Evolutionary conservation across 2,329 filamentous ascomycete species (phyloP).

Genomic region (Neofusicoccum parvum): DNA sequence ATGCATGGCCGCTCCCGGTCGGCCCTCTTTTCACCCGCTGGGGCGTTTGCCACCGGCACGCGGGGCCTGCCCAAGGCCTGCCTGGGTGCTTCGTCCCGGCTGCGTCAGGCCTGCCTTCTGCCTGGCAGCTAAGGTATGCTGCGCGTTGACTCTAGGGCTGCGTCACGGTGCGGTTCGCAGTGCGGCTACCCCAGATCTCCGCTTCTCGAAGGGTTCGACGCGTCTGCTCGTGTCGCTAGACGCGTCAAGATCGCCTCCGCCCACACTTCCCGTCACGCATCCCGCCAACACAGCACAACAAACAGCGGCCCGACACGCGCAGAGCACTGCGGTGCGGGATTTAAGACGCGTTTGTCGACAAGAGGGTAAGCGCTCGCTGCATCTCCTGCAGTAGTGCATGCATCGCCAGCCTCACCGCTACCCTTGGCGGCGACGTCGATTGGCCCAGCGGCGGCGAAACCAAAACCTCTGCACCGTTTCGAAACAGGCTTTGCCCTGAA

Average conservation of each 20-base stretch:
- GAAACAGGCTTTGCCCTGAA: not conserved
- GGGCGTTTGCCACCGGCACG: not conserved
- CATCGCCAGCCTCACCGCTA: slow-evolving; percentile 12
- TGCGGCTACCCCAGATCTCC: slow-evolving; percentile 15
- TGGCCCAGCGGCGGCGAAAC: not conserved
- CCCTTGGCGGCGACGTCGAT: not conserved
- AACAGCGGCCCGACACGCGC: slow-evolving; percentile 7
- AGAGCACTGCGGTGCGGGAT: slow-evolving; percentile 15
- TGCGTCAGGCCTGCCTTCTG: no score
- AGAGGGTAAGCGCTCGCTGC: slow-evolving; percentile 1
- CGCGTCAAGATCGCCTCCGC: slow-evolving; percentile 10
- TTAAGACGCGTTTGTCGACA: slow-evolving; percentile 10
- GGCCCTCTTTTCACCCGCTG: not conserved
- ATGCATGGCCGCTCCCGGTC: not conserved
- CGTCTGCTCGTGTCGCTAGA: slow-evolving; percentile 5
- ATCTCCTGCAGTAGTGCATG: slow-evolving; percentile 15
- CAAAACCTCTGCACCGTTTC: slow-evolving; percentile 1
- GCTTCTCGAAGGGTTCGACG: slow-evolving; percentile 12
- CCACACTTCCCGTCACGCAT: not conserved
- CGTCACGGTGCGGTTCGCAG: slow-evolving; percentile 1
- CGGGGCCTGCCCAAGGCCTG: no score
- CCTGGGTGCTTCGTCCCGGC: no score
- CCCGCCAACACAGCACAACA: slow-evolving; percentile 4
- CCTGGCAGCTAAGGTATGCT: not conserved
- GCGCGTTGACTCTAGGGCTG: not conserved